Base-by-base conservation (phyloP, 2,329 filamentous ascomycete genomes). In the Penicillium concentricum region DNA sequence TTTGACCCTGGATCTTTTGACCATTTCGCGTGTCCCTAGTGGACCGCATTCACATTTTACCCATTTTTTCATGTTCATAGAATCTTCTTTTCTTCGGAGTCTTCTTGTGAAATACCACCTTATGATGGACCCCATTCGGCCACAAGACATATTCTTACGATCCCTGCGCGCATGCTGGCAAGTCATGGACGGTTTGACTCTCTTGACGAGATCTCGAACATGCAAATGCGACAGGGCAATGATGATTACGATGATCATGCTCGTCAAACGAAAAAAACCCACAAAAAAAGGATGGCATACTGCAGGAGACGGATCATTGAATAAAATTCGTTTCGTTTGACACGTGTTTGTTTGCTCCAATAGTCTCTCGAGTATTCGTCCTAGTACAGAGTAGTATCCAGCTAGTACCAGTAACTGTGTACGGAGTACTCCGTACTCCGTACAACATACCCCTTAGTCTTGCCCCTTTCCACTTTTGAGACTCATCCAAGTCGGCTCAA, bases 81-180 rank as follows among this genome's bases (percentile, higher is more conserved):
- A 58, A 38, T 55, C 16, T 55, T 54, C 44, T 54, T 58, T 52
- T 60, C 20, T 54, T 50, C 52, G 42, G 26, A 45, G n/a, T 22
- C 43, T 34, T 46, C 54, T 56, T 61, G 59, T 61, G 61, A 58
- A 67, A 67, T 67, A 60, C 59, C 59, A 66, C 59, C 58, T 9
- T 52, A 41, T 45, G 58, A 61, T 62, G 50, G 49, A 53, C 54
- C 41, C 42, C 35, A 51, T 51, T 51, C 22, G 41, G 42, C 39
- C 47, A 44, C 30, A 44, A 51, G 6, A 51, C 30, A 39, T 24
- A 24, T 30, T 24, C 46, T 51, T 55, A 50, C 37, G 16, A 51
- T 39, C 16, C 49, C 38, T 44, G 30, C 32, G 52, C 52, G 51
- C 51, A 50, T 54, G 51, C 53, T 55, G 53, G 47, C 39, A 44